These are phyloP conservation scores for Umbilicus rupestris DNA, from an alignment of 164 flowering plant genomes.

Conservation along the genomic window DNA sequence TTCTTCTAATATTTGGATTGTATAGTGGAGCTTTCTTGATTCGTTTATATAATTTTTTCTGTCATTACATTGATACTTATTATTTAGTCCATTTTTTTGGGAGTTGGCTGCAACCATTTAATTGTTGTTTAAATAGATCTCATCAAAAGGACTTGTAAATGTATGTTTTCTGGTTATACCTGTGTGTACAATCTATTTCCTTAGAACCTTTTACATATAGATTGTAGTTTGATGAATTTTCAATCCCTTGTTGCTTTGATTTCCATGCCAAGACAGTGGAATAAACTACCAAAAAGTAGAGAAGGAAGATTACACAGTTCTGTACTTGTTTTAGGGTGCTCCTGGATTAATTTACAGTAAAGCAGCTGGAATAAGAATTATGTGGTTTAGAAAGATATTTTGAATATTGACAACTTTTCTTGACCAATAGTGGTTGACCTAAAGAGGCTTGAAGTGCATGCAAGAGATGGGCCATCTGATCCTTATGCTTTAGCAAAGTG, in stretches of 20 bases:
- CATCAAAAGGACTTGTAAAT: too few relatives aligned
- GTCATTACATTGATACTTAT: too few relatives aligned
- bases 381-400: background rate
- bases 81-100: too few relatives aligned
- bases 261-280: background rate
- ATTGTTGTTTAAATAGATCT: too few relatives aligned
- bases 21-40: too few relatives aligned
- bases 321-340: background rate
- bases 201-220: background rate
- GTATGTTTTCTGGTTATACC: too few relatives aligned
- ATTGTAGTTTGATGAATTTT: background rate
- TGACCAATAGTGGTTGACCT: conserved; percentile 64
- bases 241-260: background rate
- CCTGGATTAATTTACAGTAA: background rate
- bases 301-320: background rate
- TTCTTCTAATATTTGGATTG: too few relatives aligned
- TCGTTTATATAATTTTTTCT: too few relatives aligned
- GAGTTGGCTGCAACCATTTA: too few relatives aligned
- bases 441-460: conserved; percentile 77
- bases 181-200: too few relatives aligned
- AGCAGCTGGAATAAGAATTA: background rate
- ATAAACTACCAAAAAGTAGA: background rate
- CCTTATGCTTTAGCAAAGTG: conserved; percentile 85
- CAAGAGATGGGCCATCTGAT: conserved; percentile 94
- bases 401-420: conserved; percentile 9